Percentiles rank a stretch among this genome's conserved stretches.
phyloP scores from a whole-genome alignment of 169 alveolate genomes.

The Babesia bigemina region DNA sequence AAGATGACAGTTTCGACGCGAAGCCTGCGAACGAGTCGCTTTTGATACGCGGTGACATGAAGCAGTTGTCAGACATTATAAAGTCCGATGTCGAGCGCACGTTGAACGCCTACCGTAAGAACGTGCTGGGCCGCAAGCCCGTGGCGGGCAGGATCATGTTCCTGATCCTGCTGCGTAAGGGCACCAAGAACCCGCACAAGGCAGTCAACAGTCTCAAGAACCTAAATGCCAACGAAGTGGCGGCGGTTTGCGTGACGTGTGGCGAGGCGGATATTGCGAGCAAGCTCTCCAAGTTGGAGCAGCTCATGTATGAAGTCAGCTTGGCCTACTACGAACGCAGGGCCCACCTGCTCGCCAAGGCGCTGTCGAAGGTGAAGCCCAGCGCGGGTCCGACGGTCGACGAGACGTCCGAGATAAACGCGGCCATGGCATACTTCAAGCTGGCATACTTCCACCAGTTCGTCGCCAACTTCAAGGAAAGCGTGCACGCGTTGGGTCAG shows the following conservation, averaged over 20 bases:
- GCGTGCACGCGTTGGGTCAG: slow-evolving; percentile 12
- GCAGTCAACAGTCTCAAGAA: slow-evolving; percentile 52
- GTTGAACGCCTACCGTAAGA: slow-evolving; percentile 8
- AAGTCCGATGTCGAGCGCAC: slow-evolving; percentile 57
- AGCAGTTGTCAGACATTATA: slow-evolving; percentile 36
- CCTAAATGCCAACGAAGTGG: slow-evolving; percentile 57
- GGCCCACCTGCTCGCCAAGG: slow-evolving; percentile 25
- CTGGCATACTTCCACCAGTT: slow-evolving; percentile 60
- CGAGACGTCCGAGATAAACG: slow-evolving; percentile 36
- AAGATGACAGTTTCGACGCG: neutral
- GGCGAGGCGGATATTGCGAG: slow-evolving; percentile 42
- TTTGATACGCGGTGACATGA: slow-evolving; percentile 23
- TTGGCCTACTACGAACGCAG: slow-evolving; percentile 61
- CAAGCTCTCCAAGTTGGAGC: slow-evolving; percentile 53
- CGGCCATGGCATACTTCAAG: slow-evolving; percentile 37
- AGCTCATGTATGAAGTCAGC: slow-evolving; percentile 41
- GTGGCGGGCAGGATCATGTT: slow-evolving; percentile 51
- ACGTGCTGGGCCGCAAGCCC: slow-evolving; percentile 18
- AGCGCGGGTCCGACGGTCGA: neutral
- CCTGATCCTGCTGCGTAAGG: slow-evolving; percentile 38
- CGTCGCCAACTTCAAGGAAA: slow-evolving; percentile 51
- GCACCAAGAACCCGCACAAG: slow-evolving; percentile 55
- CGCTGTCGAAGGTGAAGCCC: slow-evolving; percentile 23
- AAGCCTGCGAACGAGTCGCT: neutral
- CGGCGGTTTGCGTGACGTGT: slow-evolving; percentile 64